Evolutionary conservation across 257 asterid genomes (phyloP).

Genomic region (Nicotiana knightiana): DNA sequence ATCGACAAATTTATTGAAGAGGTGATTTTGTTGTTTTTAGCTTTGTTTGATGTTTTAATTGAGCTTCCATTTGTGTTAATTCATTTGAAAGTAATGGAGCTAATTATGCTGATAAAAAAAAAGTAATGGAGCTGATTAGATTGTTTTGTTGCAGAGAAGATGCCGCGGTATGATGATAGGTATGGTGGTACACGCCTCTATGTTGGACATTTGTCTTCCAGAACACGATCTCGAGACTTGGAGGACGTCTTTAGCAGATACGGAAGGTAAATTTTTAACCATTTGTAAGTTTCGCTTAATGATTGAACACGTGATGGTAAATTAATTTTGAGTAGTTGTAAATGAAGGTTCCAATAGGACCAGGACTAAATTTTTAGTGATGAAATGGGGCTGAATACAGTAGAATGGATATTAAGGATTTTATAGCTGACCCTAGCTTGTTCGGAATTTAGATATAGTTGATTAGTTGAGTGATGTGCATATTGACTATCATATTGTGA

Average conservation of each 20-base stretch:
- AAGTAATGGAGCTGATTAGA: constrained; percentile 1
- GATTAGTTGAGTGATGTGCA: neutral
- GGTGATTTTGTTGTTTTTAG: neutral
- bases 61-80: neutral
- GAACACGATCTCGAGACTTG: constrained; percentile 55
- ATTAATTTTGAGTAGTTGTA: neutral
- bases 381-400: neutral
- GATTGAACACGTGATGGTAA: neutral
- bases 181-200: constrained; percentile 45
- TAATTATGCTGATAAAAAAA: neutral
- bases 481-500: neutral
- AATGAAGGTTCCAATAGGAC: neutral
- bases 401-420: neutral
- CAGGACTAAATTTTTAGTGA: neutral
- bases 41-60: neutral
- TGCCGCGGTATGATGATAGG: constrained; percentile 59
- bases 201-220: constrained; percentile 50
- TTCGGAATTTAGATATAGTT: neutral
- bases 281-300: neutral
- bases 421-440: neutral
- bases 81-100: neutral
- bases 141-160: constrained; percentile 24
- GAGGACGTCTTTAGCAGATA: constrained; percentile 53
- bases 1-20: neutral
- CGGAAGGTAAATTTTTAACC: constrained; percentile 36